A percentile compares a stretch with the other conserved stretches of the same genome.
These are phyloP conservation scores for Collybiopsis confluens DNA, from an alignment of 768 basidiomycete genomes.

Conservation along the genomic window DNA sequence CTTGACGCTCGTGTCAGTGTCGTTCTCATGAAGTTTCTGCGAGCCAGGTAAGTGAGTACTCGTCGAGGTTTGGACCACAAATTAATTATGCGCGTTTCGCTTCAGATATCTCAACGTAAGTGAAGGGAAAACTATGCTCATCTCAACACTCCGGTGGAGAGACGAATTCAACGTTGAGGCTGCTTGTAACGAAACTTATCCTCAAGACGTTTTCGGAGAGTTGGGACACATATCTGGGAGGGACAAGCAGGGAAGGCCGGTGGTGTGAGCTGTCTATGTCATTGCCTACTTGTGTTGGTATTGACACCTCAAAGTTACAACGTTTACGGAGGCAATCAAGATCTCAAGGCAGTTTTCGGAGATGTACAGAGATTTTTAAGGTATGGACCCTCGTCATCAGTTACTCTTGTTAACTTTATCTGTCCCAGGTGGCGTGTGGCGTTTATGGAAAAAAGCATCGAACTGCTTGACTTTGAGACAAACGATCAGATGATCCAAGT, in stretches of 20 bases:
- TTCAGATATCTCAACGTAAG: conserved; percentile 4
- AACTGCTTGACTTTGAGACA: conserved; percentile 65
- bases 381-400: conserved; percentile 28
- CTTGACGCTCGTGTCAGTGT: conserved; percentile 67
- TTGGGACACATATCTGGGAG: conserved; percentile 62
- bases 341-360: conserved; percentile 68
- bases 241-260: conserved; percentile 69
- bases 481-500: conserved; percentile 71
- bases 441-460: conserved; percentile 67
- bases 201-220: conserved; percentile 56
- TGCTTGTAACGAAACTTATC: conserved; percentile 56
- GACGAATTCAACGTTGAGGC: conserved; percentile 60
- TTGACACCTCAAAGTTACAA: conserved; percentile 52
- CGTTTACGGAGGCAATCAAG: conserved; percentile 67
- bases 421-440: conserved; percentile 70
- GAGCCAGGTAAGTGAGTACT: conserved; percentile 54
- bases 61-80: too few relatives aligned
- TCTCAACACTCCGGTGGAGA: conserved; percentile 69
- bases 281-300: not conserved
- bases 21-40: conserved; percentile 76
- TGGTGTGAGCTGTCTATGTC: conserved; percentile 47
- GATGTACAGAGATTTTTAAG: conserved; percentile 74
- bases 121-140: conserved; percentile 62
- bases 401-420: conserved; percentile 11
- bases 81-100: too few relatives aligned